These are phyloP conservation scores for Colletotrichum falcatum DNA, from an alignment of 2,329 filamentous ascomycete genomes.

Conservation along the genomic window DNA sequence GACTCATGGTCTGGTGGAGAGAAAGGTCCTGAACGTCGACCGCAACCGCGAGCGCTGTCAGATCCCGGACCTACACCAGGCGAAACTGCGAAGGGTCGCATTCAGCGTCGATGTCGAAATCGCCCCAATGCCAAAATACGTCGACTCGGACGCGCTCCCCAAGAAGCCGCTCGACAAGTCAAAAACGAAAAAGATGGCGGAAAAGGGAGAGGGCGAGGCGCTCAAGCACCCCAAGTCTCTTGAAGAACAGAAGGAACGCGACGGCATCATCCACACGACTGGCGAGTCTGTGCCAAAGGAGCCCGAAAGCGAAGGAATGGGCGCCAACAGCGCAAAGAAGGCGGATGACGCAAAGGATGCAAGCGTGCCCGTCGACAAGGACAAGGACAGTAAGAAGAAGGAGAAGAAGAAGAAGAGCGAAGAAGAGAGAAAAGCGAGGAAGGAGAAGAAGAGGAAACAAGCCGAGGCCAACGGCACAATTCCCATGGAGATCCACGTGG, in stretches of 20 bases:
- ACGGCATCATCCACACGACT: conserved; percentile 54
- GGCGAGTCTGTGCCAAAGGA: conserved; percentile 56
- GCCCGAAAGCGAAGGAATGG: conserved; percentile 52
- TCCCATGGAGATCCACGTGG: conserved; percentile 83
- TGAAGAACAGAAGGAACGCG: conserved; percentile 67
- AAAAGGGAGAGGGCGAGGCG: conserved; percentile 80
- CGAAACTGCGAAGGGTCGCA: conserved; percentile 86
- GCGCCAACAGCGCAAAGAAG: conserved; percentile 42
- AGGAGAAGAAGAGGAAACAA: conserved; percentile 86
- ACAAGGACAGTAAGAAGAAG: conserved; percentile 77
- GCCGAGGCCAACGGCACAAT: conserved; percentile 90
- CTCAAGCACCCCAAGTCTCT: conserved; percentile 74
- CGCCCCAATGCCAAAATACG: conserved; percentile 84
- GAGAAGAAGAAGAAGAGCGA: conserved; percentile 97
- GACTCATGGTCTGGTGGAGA: conserved; percentile 78
- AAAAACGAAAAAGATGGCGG: conserved; percentile 72
- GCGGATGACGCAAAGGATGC: conserved; percentile 45
- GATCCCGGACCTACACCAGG: conserved; percentile 81
- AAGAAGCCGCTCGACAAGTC: conserved; percentile 59
- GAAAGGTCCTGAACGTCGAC: conserved; percentile 88
- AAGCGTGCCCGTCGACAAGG: conserved; percentile 44
- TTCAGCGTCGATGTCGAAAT: conserved; percentile 99
- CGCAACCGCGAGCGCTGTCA: conserved; percentile 81
- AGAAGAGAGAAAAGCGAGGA: conserved; percentile 90
- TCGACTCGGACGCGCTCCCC: conserved; percentile 65